phyloP scores from a whole-genome alignment of 306 rosid species.

The Psophocarpus tetragonolobus region DNA sequence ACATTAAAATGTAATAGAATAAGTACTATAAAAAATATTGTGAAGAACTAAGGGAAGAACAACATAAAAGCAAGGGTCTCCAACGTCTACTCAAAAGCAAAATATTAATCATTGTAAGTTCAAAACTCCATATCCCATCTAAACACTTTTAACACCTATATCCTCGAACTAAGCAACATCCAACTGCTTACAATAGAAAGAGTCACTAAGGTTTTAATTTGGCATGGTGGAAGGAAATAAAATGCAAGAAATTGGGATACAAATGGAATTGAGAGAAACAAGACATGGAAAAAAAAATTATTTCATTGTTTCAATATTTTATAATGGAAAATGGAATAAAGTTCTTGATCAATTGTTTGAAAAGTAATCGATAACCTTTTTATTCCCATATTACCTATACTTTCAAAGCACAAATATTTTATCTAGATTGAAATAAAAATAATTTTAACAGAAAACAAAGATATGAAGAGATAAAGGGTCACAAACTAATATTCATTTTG shows the following conservation, averaged over 20 bases:
- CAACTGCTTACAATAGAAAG: not conserved
- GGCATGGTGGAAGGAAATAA: not conserved
- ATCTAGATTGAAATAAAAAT: not conserved
- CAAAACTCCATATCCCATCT: not conserved
- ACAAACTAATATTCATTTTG: not conserved
- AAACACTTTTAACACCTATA: not conserved
- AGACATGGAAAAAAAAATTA: not conserved
- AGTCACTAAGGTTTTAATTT: not conserved
- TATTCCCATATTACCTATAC: not conserved
- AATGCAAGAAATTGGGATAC: not conserved
- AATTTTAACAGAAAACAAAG: not conserved
- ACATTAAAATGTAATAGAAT: slow-evolving; percentile 25
- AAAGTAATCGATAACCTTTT: not conserved
- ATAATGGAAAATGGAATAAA: not conserved
- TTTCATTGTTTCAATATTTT: not conserved
- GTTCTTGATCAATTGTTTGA: not conserved
- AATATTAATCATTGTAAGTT: not conserved
- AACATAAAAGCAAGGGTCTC: not conserved
- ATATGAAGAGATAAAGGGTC: not conserved
- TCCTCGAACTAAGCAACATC: not conserved
- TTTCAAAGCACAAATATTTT: not conserved
- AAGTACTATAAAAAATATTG: slow-evolving; percentile 2
- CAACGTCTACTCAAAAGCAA: not conserved
- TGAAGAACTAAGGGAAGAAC: not conserved
- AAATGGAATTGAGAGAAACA: not conserved